Percentiles rank a stretch among this genome's conserved stretches.
These are phyloP conservation scores for Dendrobium huoshanense DNA, from an alignment of 106 monocot species.

Conservation along the genomic window DNA sequence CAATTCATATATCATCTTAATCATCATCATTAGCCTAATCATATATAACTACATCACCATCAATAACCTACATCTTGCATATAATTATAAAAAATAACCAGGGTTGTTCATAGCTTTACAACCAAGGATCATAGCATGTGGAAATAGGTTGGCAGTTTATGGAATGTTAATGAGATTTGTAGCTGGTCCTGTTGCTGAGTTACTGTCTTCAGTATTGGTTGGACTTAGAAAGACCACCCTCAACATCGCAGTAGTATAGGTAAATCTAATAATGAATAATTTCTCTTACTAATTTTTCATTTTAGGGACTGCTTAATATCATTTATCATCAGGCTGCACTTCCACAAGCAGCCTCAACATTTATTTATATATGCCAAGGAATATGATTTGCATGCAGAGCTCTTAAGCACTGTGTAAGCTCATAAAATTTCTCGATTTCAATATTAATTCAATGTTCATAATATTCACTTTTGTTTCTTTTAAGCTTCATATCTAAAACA, in stretches of 20 bases:
- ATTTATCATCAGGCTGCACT: slow-evolving; percentile 20
- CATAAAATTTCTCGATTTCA: no score
- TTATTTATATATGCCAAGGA: slow-evolving; percentile 37
- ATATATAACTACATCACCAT: no score
- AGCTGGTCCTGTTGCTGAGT: slow-evolving; percentile 29
- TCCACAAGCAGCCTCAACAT: slow-evolving; percentile 38
- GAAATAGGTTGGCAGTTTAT: slow-evolving; percentile 22
- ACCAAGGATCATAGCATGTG: slow-evolving; percentile 9
- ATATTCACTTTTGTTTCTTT: no score
- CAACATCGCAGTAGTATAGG: slow-evolving; percentile 34
- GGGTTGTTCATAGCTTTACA: slow-evolving; percentile 47
- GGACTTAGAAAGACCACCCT: slow-evolving; percentile 30
- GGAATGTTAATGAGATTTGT: slow-evolving; percentile 35
- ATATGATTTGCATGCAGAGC: slow-evolving; percentile 33
- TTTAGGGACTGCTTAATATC: no score
- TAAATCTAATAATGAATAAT: background rate
- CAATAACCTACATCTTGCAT: no score
- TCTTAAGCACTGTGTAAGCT: slow-evolving; percentile 18
- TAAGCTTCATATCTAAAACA: no score
- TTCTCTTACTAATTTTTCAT: no score
- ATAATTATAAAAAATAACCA: background rate
- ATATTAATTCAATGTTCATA: no score
- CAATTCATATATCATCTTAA: no score
- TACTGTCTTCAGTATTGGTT: slow-evolving; percentile 23
- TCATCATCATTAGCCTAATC: no score